Conservation (phyloP, 73 alveolate species). For the Tetrahymena elliotti region DNA sequence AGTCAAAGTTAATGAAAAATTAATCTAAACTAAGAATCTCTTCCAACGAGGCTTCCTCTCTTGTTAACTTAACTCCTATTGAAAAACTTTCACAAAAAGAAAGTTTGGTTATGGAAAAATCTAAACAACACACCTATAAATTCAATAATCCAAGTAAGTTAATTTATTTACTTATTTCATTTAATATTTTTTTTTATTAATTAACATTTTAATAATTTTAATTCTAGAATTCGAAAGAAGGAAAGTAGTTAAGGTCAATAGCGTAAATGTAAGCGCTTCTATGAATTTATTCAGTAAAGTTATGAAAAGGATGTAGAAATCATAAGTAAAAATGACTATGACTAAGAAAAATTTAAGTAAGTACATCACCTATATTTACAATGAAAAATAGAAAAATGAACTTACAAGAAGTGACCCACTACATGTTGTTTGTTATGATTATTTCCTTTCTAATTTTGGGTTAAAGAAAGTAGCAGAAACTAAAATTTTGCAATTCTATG, state of each 20-base stretch:
- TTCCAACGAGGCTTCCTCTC: not conserved
- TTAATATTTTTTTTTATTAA: not conserved
- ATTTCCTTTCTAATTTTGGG: not conserved
- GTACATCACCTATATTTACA: not conserved
- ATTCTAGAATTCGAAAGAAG: not conserved
- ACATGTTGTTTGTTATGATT: not conserved
- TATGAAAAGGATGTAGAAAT: not conserved
- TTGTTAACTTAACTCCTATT: not conserved
- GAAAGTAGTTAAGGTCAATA: not conserved
- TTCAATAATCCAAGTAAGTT: not conserved
- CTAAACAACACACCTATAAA: not conserved
- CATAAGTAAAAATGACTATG: not conserved
- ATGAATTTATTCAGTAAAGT: not conserved
- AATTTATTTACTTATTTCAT: not conserved
- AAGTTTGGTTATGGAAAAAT: not conserved
- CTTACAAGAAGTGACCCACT: not conserved
- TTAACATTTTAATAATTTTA: not conserved
- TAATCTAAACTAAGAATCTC: not conserved
- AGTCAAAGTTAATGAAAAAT: not conserved
- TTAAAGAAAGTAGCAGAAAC: not conserved
- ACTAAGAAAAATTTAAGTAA: not conserved
- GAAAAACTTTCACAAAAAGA: too few species aligned
- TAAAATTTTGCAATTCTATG: not conserved
- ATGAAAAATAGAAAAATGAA: not conserved
- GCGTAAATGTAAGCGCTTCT: not conserved